phyloP scores from a whole-genome alignment of 306 rosid species.

The Gastrolobium villosum region DNA sequence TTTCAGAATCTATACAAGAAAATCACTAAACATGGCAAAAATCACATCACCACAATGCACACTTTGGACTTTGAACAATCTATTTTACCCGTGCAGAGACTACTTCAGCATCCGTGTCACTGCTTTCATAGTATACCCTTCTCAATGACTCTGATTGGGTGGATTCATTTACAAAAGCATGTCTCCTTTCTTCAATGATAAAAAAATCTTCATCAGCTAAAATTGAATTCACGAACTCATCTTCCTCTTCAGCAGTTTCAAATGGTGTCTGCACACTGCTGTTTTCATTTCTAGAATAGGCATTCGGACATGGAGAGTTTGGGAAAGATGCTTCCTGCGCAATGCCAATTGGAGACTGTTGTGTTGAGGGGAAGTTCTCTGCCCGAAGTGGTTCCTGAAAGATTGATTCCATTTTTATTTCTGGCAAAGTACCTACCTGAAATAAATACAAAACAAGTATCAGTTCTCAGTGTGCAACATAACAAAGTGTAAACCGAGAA shows the following conservation, averaged over 20 bases:
- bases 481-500: constrained; percentile 3
- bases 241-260: constrained; percentile 36
- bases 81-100: constrained; percentile 54
- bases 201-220: neutral
- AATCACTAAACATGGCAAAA: constrained; percentile 36
- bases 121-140: constrained; percentile 44
- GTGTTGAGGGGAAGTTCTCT: neutral
- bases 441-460: constrained; percentile 35
- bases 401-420: constrained; percentile 8
- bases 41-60: constrained; percentile 33
- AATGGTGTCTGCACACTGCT: neutral
- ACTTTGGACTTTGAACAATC: constrained; percentile 19
- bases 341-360: neutral
- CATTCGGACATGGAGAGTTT: neutral
- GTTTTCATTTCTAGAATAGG: constrained; percentile 5
- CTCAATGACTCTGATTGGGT: constrained; percentile 13
- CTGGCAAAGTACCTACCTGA: constrained; percentile 18
- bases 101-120: constrained; percentile 56
- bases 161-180: constrained; percentile 21
- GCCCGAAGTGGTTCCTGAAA: neutral
- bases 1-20: constrained; percentile 36
- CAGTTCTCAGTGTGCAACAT: constrained; percentile 21
- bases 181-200: constrained; percentile 1
- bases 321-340: neutral
- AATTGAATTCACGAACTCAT: constrained; percentile 27